phyloP scores from a whole-genome alignment of 1,284 basidiomycete genomes.

The Tylopilus sp. region DNA sequence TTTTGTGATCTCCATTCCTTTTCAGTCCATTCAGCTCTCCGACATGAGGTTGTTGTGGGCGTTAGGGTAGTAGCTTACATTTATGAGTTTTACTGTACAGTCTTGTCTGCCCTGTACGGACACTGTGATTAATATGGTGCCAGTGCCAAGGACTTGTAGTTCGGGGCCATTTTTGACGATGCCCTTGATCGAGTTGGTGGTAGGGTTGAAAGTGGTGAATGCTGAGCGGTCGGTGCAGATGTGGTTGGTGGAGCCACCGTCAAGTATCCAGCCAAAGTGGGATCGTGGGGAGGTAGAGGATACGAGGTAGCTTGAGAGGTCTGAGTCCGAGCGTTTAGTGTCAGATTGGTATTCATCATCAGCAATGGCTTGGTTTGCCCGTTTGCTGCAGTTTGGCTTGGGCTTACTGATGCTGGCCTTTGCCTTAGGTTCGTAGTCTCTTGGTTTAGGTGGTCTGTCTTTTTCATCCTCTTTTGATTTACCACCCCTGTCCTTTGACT shows the following conservation, averaged over 20 bases:
- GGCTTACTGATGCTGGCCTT: not conserved
- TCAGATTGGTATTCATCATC: not conserved
- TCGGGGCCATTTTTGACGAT: conserved; percentile 21
- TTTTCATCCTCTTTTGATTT: not conserved
- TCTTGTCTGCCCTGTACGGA: conserved; percentile 6
- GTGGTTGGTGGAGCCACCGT: too few species aligned
- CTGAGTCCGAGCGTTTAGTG: not conserved
- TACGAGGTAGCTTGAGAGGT: not conserved
- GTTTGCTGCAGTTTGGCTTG: not conserved
- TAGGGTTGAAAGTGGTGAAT: conserved; percentile 20
- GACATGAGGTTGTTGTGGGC: too few species aligned
- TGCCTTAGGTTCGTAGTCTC: too few species aligned
- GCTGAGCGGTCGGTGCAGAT: conserved; percentile 17
- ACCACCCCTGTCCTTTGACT: not conserved
- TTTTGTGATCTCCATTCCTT: too few species aligned
- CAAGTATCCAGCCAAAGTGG: not conserved
- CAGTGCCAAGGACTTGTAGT: conserved; percentile 8
- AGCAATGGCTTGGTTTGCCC: not conserved
- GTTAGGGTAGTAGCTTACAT: too few species aligned
- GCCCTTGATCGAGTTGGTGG: conserved; percentile 16
- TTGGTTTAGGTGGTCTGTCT: too few species aligned
- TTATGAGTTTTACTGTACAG: conserved; percentile 13
- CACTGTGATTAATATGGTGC: conserved; percentile 13
- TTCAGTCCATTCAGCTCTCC: too few species aligned
- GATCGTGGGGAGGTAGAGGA: not conserved